These are phyloP conservation scores for Luffa acutangula DNA, from an alignment of 306 rosid genomes.

Conservation along the genomic window DNA sequence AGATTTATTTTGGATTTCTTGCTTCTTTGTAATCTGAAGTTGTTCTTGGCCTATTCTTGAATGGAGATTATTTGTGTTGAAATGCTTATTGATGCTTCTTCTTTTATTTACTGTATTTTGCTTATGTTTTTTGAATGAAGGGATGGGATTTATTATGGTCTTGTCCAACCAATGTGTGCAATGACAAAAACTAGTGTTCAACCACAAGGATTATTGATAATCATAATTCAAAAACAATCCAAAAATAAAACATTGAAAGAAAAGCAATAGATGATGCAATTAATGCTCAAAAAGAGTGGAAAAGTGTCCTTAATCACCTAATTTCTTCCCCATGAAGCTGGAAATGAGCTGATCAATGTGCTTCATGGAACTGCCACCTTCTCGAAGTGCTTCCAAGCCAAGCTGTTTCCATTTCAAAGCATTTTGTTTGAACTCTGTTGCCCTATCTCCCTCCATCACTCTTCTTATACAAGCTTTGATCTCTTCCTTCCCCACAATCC, in stretches of 20 bases:
- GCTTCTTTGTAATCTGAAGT: not conserved
- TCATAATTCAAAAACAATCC: too few species aligned
- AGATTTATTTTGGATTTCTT: not conserved
- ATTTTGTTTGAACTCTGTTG: conserved; percentile 22
- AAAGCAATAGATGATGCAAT: too few species aligned
- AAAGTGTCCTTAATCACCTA: not conserved
- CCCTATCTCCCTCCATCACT: conserved; percentile 32
- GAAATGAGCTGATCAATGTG: conserved; percentile 17
- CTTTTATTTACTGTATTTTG: too few species aligned
- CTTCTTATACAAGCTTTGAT: conserved; percentile 16
- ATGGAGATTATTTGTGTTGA: not conserved
- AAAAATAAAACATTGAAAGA: too few species aligned
- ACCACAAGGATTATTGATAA: too few species aligned
- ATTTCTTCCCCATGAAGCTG: not conserved
- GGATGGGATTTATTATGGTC: too few species aligned
- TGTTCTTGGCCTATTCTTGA: not conserved
- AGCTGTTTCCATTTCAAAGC: conserved; percentile 32
- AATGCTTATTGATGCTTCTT: too few species aligned
- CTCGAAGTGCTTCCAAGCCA: conserved; percentile 21
- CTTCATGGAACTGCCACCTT: conserved; percentile 31
- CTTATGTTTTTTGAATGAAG: too few species aligned
- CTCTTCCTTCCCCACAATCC: conserved; percentile 28
- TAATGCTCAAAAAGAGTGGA: too few species aligned
- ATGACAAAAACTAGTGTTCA: too few species aligned
- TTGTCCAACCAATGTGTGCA: too few species aligned